Evolutionary conservation across 352 stramenopile genomes (phyloP).

Genomic region (Aphanomyces astaci): DNA sequence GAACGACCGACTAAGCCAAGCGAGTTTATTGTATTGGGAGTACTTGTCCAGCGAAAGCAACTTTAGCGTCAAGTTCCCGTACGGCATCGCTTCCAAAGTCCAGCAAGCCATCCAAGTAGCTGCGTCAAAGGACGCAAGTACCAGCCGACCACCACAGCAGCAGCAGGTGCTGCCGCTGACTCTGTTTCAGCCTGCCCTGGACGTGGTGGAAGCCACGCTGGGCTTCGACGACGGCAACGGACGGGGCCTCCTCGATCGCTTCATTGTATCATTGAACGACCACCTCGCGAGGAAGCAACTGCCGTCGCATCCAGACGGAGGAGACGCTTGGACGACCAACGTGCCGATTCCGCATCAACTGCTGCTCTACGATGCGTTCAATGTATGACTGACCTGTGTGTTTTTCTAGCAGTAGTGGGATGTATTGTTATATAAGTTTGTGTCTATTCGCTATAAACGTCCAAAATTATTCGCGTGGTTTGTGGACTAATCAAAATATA

Average conservation of each 20-base stretch:
- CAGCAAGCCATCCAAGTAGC: conserved; percentile 60
- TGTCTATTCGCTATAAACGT: no score
- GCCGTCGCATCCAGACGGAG: neutral
- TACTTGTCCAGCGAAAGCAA: conserved; percentile 59
- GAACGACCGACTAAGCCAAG: conserved; percentile 64
- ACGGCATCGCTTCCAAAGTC: conserved; percentile 39
- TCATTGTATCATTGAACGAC: conserved; percentile 60
- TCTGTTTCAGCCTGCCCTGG: conserved; percentile 64
- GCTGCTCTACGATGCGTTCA: conserved; percentile 74
- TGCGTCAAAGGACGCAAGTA: conserved; percentile 27
- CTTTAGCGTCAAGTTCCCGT: conserved; percentile 53
- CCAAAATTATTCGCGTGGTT: no score
- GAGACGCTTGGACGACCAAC: neutral
- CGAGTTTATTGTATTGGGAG: conserved; percentile 78
- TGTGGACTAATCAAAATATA: no score
- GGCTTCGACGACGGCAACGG: conserved; percentile 64
- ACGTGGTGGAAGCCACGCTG: conserved; percentile 50
- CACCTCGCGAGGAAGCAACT: conserved; percentile 13
- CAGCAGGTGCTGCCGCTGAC: conserved; percentile 21
- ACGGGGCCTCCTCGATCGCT: conserved; percentile 75
- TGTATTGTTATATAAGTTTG: no score
- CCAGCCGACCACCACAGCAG: conserved; percentile 18
- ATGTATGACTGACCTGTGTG: conserved; percentile 3
- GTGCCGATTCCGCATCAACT: conserved; percentile 60
- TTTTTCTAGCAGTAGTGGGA: neutral